Evolutionary conservation across 163 green algal species (phyloP).

Genomic region (Volvox carteri): DNA sequence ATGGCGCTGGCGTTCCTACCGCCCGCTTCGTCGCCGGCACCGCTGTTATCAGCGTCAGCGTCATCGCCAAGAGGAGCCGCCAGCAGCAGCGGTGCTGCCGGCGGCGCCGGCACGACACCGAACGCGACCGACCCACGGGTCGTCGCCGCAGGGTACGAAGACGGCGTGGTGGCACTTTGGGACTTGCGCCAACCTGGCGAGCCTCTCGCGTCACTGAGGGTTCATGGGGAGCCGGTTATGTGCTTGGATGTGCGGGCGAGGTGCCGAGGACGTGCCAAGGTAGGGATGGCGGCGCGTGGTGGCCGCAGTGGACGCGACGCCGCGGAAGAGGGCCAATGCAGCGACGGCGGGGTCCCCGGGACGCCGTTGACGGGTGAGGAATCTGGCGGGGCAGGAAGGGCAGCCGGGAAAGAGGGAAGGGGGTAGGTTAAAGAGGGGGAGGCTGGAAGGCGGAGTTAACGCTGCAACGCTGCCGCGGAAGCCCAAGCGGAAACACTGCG

Average conservation of each 20-base stretch:
- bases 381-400: too few relatives aligned
- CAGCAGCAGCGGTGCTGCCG: not conserved
- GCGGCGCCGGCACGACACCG: not conserved
- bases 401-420: too few relatives aligned
- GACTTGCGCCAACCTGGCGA: not conserved
- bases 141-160: conserved; percentile 33
- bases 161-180: conserved; percentile 39
- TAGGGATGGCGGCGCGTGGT: not conserved
- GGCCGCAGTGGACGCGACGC: not conserved
- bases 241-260: conserved; percentile 13
- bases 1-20: conserved; percentile 46
- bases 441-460: too few relatives aligned
- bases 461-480: too few relatives aligned
- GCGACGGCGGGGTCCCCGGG: too few relatives aligned
- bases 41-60: not conserved
- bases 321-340: too few relatives aligned
- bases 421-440: too few relatives aligned
- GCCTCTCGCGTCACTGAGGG: not conserved
- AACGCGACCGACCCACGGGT: not conserved
- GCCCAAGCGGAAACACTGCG: too few relatives aligned
- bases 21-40: not conserved
- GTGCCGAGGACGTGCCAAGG: not conserved
- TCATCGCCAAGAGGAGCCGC: not conserved
- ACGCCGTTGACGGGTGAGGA: too few relatives aligned
- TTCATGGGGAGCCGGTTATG: conserved; percentile 45